Evolutionary conservation across 495 filamentous ascomycete species (phyloP), one percentile per base, ranked within the genome.

Genomic region (Emericellopsis terricola): DNA sequence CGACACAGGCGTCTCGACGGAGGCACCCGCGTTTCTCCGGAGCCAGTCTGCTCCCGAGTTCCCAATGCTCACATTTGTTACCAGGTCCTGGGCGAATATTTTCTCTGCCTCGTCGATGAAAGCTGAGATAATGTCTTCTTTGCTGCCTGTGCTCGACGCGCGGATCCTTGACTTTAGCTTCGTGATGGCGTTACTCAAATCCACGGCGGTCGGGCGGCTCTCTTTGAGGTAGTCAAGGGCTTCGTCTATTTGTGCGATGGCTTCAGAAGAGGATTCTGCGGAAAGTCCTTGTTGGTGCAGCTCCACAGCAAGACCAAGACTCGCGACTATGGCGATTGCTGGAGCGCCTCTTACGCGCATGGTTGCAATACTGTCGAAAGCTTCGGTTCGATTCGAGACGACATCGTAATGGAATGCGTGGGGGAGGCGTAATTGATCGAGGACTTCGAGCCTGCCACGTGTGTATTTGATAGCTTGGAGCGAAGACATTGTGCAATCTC

Each of bases 251-350:
- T 81, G 77, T 0, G 57, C 44, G 41, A 63, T 58, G 19, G 72
- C 64, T n/a, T 81, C 73, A 26, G 72, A 64, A 5, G 67, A 47
- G 3, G 53, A 60, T 6, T 50, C 40, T 1, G 61, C 23, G 3
- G 56, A 50, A 46, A 59, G 64, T 39, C 46, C 51, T 29, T 64
- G 64, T 17, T 62, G 57, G 35, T 69, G 57, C 15, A 85, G 47
- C 43, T 84, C 81, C 9, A 89, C 77, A 4, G 81, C 83, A 20
- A 93, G 69, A 4, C 78, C 75, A 23, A 97, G 70, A 5, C 82
- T 83, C 16, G 91, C 89, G 11, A 97, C 89, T 34, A 97, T 94
- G 21, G 91, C 89, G 47, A 97, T 97, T 27, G 91, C 89, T 14
- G 89, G 89, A 9, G 89, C 89, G 19, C 89, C 65, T 53, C 84